Percentiles rank a stretch among this genome's conserved stretches.
phyloP scores from a whole-genome alignment of 2,329 filamentous ascomycete species.

The Erysiphe neolycopersici region DNA sequence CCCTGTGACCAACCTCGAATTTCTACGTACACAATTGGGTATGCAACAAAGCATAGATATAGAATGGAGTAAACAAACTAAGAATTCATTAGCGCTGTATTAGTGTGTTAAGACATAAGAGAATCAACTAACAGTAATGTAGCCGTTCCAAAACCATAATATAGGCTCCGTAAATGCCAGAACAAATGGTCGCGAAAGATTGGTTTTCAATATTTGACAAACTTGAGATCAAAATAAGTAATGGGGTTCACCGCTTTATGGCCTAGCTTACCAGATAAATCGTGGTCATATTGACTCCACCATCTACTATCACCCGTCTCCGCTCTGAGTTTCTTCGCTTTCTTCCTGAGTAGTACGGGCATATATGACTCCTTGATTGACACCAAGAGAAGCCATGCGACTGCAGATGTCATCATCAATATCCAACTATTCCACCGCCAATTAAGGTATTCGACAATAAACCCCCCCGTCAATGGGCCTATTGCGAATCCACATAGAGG shows the following conservation, averaged over 20 bases:
- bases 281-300: constrained; percentile 61
- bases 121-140: constrained; percentile 24
- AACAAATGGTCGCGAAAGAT: constrained; percentile 50
- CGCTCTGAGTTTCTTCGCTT: constrained; percentile 35
- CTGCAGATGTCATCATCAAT: constrained; percentile 41
- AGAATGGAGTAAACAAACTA: constrained; percentile 57
- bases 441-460: constrained; percentile 46
- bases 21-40: constrained; percentile 54
- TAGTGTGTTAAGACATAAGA: neutral
- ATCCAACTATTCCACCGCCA: constrained; percentile 83
- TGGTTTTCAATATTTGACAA: constrained; percentile 41
- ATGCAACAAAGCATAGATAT: constrained; percentile 75
- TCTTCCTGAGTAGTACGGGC: constrained; percentile 39
- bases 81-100: neutral
- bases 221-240: constrained; percentile 19
- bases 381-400: constrained; percentile 29
- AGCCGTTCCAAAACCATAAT: constrained; percentile 40
- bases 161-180: constrained; percentile 66
- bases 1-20: constrained; percentile 53
- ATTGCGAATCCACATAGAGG: constrained; percentile 50
- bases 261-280: constrained; percentile 11
- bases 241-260: neutral
- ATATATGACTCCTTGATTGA: constrained; percentile 51
- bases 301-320: constrained; percentile 44
- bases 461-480: constrained; percentile 54